Evolutionary conservation across 768 basidiomycete genomes (phyloP), one percentile per base, ranked within the genome.

Genomic region (Austroboletus festivus): DNA sequence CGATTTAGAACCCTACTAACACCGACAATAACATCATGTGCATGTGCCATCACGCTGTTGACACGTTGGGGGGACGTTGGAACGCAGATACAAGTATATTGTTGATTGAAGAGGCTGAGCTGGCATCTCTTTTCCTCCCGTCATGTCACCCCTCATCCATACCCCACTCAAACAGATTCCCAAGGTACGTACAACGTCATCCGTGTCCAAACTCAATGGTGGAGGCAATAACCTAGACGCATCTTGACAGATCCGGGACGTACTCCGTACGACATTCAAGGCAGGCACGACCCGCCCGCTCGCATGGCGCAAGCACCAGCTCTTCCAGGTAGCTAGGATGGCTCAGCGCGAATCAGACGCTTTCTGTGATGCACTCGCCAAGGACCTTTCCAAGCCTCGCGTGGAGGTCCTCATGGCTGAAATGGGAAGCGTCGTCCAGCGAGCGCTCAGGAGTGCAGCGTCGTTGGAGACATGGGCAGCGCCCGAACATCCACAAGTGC

Each of bases 301-400:
- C 33, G 64, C 67, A 50, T 89, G 78, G 75, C 77, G 88, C 15
- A 76, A 78, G 46, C 73, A 77, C 39, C 88, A 90, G 54, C 73
- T 89, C 37, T 69, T 72, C 38, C 81, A 83, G 54, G 72, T 89
- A 26, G 82, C 79, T 21, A 77, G 73, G 20, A 67, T 86, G 67
- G 64, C 74, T 20, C 79, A 86, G 54, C 80, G 86, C n/a, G 83
- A 89, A 63, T 57, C 69, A 4, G 71, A 80, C 4, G 73, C 69
- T 4, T 60, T 88, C 42, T 71, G 71, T 13, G 73, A 75, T 2
- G 76, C 67, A 2, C n/a, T 68, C 13, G 39, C 52, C n/a, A 52
- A 56, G 12, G 85, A 86, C 51, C 63, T 84, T 1, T 73, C 75
- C 1, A 74, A 75, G 22, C 82, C 81, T 1, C 68, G 60, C 24